phyloP scores from a whole-genome alignment of 2,329 filamentous ascomycete genomes.

The Aspergillus sclerotialis region DNA sequence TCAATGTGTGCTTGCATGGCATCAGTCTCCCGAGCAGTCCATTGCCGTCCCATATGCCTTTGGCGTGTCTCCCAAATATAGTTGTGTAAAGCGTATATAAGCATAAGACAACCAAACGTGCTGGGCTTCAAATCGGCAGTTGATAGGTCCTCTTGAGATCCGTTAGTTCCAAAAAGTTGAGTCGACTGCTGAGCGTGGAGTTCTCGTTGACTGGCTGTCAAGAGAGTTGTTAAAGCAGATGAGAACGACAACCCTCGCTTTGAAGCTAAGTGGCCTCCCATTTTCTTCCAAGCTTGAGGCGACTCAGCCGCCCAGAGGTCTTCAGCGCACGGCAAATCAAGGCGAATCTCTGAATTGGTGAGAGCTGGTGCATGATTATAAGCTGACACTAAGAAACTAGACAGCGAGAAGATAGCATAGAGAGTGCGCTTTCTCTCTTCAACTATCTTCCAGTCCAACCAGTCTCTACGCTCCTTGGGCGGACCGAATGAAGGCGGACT shows the following conservation, averaged over 20 bases:
- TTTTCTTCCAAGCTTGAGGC: conserved; percentile 70
- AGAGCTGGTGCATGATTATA: conserved; percentile 90
- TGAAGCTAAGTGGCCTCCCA: conserved; percentile 66
- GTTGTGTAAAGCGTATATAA: conserved; percentile 93
- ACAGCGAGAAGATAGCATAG: conserved; percentile 84
- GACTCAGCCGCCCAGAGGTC: conserved; percentile 81
- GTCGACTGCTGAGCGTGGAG: conserved; percentile 27
- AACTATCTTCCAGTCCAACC: conserved; percentile 78
- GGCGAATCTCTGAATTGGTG: conserved; percentile 85
- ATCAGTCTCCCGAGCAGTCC: conserved; percentile 88
- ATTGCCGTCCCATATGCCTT: conserved; percentile 76
- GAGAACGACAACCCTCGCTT: conserved; percentile 73
- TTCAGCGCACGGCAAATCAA: conserved; percentile 89
- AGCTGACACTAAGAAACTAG: conserved; percentile 80
- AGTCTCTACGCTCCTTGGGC: conserved; percentile 50
- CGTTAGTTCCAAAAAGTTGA: conserved; percentile 40
- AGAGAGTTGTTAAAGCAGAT: conserved; percentile 68
- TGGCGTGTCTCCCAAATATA: conserved; percentile 98
- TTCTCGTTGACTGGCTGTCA: conserved; percentile 67
- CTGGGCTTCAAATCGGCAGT: conserved; percentile 68
- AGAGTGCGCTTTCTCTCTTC: conserved; percentile 92
- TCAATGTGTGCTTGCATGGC: conserved; percentile 95
- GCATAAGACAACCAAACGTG: conserved; percentile 81
- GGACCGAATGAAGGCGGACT: conserved; percentile 26
- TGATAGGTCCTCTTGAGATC: conserved; percentile 44